Conservation (phyloP, 2,329 filamentous ascomycete species). For the Rhinocladiella similis region DNA sequence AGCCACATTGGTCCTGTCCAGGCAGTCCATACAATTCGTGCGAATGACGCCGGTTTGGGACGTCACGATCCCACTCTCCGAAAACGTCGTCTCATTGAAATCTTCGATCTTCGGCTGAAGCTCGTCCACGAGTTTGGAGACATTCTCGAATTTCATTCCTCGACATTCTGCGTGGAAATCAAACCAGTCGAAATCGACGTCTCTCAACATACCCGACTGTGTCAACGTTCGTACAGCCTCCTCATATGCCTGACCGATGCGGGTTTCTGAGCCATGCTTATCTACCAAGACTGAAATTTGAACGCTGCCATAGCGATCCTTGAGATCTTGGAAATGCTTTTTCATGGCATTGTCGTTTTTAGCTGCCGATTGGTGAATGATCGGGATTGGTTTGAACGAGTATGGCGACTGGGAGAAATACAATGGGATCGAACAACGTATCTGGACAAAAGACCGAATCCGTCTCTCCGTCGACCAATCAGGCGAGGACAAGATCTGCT, state of each 20-base stretch:
- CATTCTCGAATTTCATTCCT: constrained; percentile 98
- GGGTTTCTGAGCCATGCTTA: constrained; percentile 77
- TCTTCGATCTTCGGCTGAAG: constrained; percentile 67
- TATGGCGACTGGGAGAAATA: constrained; percentile 97
- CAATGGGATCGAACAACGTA: constrained; percentile 86
- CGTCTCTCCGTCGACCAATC: constrained; percentile 63
- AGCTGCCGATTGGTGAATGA: constrained; percentile 76
- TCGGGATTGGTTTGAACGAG: constrained; percentile 82
- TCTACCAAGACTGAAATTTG: constrained; percentile 86
- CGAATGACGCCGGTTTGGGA: constrained; percentile 76
- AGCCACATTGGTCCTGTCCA: constrained; percentile 93
- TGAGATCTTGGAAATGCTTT: constrained; percentile 73
- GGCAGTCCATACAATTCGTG: constrained; percentile 98
- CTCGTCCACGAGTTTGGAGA: constrained; percentile 72
- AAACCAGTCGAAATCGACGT: constrained; percentile 86
- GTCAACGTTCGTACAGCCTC: constrained; percentile 68
- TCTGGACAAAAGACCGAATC: constrained; percentile 80
- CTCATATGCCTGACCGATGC: constrained; percentile 77
- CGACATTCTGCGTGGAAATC: constrained; percentile 92
- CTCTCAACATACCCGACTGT: constrained; percentile 56
- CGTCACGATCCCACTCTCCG: constrained; percentile 42
- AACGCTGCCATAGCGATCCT: constrained; percentile 69
- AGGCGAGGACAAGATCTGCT: constrained; percentile 80
- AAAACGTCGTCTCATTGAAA: constrained; percentile 69
- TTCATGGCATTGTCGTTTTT: constrained; percentile 77